Percentiles rank a stretch among this genome's conserved stretches.
phyloP scores from a whole-genome alignment of 768 basidiomycete species.

The Hemileccinum impolitum region DNA sequence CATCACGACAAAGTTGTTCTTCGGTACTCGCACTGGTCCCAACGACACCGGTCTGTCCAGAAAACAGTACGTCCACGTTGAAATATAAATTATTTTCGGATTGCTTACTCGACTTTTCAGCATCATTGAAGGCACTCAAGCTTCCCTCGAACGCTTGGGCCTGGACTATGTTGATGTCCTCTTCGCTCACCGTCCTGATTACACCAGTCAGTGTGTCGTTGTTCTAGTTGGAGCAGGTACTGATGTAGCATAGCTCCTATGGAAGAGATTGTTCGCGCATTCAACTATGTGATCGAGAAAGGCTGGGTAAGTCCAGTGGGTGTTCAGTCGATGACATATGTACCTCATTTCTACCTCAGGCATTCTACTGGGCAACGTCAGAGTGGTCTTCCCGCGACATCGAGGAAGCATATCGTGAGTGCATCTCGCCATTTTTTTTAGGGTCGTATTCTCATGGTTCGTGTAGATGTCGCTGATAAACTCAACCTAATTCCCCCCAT shows the following conservation, averaged over 20 bases:
- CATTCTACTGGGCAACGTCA: slow-evolving; percentile 49
- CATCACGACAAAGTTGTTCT: slow-evolving; percentile 58
- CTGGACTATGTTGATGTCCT: slow-evolving; percentile 52
- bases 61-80: slow-evolving; percentile 22
- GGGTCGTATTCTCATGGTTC: background rate
- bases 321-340: background rate
- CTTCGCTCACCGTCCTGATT: slow-evolving; percentile 50
- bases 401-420: slow-evolving; percentile 40
- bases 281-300: slow-evolving; percentile 50
- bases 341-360: slow-evolving; percentile 15
- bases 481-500: slow-evolving; percentile 48
- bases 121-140: slow-evolving; percentile 54
- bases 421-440: background rate
- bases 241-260: slow-evolving; percentile 33
- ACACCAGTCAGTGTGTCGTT: slow-evolving; percentile 23
- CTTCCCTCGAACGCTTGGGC: slow-evolving; percentile 46
- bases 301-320: slow-evolving; percentile 36
- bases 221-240: background rate
- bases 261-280: slow-evolving; percentile 58
- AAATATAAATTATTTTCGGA: background rate
- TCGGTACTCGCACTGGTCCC: slow-evolving; percentile 48
- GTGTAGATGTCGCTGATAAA: slow-evolving; percentile 45
- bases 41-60: slow-evolving; percentile 38
- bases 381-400: slow-evolving; percentile 56
- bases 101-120: slow-evolving; percentile 19